Conservation (phyloP, 2,329 filamentous ascomycete species). For the Myriosclerotinia duriaeana region DNA sequence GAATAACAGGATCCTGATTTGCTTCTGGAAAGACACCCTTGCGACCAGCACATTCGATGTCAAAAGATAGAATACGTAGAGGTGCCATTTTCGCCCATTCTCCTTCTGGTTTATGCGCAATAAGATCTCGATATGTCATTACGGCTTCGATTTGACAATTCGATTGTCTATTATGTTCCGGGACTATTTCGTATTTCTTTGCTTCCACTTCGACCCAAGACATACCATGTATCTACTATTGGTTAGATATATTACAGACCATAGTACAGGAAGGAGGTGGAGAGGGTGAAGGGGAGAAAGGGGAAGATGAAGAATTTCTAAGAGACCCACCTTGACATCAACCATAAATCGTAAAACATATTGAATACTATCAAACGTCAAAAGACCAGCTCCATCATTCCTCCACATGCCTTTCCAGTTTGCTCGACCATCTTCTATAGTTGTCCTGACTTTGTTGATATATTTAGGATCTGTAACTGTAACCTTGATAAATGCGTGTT, state of each 20-base stretch:
- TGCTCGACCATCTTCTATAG: conserved; percentile 71
- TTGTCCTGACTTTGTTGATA: conserved; percentile 71
- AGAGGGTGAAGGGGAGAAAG: background rate
- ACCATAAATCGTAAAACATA: conserved; percentile 98
- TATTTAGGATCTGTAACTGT: conserved; percentile 86
- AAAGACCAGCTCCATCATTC: conserved; percentile 64
- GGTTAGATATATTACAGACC: conserved; percentile 21
- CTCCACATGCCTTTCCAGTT: conserved; percentile 95
- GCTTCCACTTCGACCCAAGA: conserved; percentile 90
- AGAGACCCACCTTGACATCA: conserved; percentile 69
- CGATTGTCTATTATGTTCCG: conserved; percentile 68
- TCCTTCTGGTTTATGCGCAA: conserved; percentile 83
- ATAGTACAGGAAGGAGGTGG: background rate
- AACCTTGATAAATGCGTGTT: conserved; percentile 90
- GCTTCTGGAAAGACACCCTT: conserved; percentile 97
- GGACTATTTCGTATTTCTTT: conserved; percentile 69
- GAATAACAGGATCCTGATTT: conserved; percentile 88
- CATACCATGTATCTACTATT: conserved; percentile 77
- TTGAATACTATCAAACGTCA: conserved; percentile 95
- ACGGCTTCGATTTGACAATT: conserved; percentile 96
- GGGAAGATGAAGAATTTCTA: background rate
- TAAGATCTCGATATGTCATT: conserved; percentile 76
- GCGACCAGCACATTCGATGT: conserved; percentile 97
- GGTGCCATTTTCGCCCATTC: conserved; percentile 99
- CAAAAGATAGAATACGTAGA: conserved; percentile 87